phyloP scores from a whole-genome alignment of 2,329 filamentous ascomycete genomes.

The Talaromyces sp. region DNA sequence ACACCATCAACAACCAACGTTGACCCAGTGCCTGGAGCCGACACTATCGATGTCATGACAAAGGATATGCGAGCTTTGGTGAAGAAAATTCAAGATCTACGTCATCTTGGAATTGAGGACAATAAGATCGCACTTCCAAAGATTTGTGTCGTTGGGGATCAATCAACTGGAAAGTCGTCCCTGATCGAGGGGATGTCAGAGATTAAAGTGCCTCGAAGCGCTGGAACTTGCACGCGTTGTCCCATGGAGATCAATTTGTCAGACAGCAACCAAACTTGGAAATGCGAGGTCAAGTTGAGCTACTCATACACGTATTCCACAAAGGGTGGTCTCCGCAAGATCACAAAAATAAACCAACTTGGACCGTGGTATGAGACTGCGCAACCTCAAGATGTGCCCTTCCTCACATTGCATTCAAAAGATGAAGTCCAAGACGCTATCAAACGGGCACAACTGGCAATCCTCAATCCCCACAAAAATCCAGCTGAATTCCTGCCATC shows the following conservation, averaged over 20 bases:
- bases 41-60: slow-evolving; percentile 31
- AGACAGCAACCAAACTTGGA: slow-evolving; percentile 57
- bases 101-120: slow-evolving; percentile 70
- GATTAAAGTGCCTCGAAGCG: slow-evolving; percentile 68
- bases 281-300: slow-evolving; percentile 65
- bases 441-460: slow-evolving; percentile 72
- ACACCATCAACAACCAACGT: background rate
- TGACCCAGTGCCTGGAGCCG: slow-evolving; percentile 3
- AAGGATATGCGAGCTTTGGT: slow-evolving; percentile 40
- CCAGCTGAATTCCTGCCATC: slow-evolving; percentile 57
- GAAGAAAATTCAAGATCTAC: slow-evolving; percentile 56
- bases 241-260: slow-evolving; percentile 76
- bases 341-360: slow-evolving; percentile 57
- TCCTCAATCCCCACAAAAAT: slow-evolving; percentile 63
- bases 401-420: slow-evolving; percentile 63
- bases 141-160: slow-evolving; percentile 80
- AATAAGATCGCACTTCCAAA: slow-evolving; percentile 68
- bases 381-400: slow-evolving; percentile 50
- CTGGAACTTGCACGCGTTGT: slow-evolving; percentile 75
- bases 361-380: slow-evolving; percentile 63
- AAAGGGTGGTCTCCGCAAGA: slow-evolving; percentile 36
- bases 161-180: slow-evolving; percentile 78
- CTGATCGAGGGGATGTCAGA: slow-evolving; percentile 62
- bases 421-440: slow-evolving; percentile 66
- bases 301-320: slow-evolving; percentile 60